phyloP scores from a whole-genome alignment of 169 alveolate genomes.

The Cyclospora cayetanensis region DNA sequence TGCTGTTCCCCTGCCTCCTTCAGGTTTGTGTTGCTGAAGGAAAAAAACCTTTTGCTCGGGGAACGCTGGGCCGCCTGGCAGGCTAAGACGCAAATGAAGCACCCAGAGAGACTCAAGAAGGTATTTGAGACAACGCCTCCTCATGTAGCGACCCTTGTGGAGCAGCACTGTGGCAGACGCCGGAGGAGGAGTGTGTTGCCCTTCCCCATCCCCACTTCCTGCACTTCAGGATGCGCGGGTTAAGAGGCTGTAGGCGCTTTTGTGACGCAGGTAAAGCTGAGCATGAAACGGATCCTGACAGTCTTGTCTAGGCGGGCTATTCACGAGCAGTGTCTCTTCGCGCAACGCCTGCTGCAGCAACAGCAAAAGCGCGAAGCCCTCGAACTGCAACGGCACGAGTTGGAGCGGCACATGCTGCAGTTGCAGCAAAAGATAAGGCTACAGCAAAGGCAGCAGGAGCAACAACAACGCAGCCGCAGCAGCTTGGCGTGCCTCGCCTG shows the following conservation, averaged over 20 bases:
- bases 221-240: too few species aligned
- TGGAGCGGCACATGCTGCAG: conserved; percentile 76
- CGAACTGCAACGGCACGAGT: conserved; percentile 83
- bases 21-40: conserved; percentile 82
- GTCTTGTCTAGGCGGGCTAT: conserved; percentile 87
- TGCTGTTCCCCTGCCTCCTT: too few species aligned
- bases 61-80: conserved; percentile 86
- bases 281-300: conserved; percentile 87
- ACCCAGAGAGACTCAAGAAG: conserved; percentile 87
- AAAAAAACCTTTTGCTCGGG: conserved; percentile 85
- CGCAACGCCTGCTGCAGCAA: conserved; percentile 83
- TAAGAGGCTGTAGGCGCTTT: too few species aligned
- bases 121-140: conserved; percentile 48
- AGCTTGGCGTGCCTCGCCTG: conserved; percentile 24
- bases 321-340: conserved; percentile 87
- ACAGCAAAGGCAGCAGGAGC: not conserved
- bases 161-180: not conserved
- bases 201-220: not conserved
- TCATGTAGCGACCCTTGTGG: too few species aligned
- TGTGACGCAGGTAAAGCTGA: conserved; percentile 82
- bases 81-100: conserved; percentile 76
- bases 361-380: conserved; percentile 84
- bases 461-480: not conserved
- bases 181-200: not conserved
- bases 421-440: conserved; percentile 12